Percentiles rank a stretch among this genome's conserved stretches.
These are phyloP conservation scores for Candida berthetii DNA, from an alignment of 805 yeast species.

Conservation along the genomic window DNA sequence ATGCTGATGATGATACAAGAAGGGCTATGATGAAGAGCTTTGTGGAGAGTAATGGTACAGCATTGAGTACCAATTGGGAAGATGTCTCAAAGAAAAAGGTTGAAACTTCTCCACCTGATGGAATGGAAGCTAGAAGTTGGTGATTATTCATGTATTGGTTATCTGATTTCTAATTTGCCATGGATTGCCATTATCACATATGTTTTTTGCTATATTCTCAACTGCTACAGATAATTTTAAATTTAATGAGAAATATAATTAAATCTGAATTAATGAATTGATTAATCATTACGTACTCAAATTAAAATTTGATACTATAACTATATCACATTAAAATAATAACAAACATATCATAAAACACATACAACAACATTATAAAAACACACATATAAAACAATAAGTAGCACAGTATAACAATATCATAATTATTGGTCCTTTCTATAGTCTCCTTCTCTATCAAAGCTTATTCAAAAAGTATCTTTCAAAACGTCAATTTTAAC, in stretches of 20 bases:
- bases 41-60: constrained; percentile 90
- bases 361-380: background rate
- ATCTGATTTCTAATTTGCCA: background rate
- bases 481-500: constrained; percentile 5
- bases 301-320: no score
- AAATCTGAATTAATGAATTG: no score
- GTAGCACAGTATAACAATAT: background rate
- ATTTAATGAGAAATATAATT: no score
- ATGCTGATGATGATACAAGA: constrained; percentile 80
- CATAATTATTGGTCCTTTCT: background rate
- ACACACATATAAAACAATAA: background rate
- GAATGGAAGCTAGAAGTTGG: constrained; percentile 17
- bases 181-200: no score
- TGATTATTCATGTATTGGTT: background rate
- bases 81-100: constrained; percentile 67
- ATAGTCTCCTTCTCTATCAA: no score
- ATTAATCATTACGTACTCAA: no score
- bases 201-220: no score
- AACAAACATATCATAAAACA: background rate
- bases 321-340: background rate
- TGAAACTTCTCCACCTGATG: constrained; percentile 19
- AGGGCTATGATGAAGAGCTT: constrained; percentile 97
- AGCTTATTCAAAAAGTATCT: constrained; percentile 12
- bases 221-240: no score
- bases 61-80: constrained; percentile 89